phyloP scores from a whole-genome alignment of 345 rosid species.

The Bretschneidera sinensis region DNA sequence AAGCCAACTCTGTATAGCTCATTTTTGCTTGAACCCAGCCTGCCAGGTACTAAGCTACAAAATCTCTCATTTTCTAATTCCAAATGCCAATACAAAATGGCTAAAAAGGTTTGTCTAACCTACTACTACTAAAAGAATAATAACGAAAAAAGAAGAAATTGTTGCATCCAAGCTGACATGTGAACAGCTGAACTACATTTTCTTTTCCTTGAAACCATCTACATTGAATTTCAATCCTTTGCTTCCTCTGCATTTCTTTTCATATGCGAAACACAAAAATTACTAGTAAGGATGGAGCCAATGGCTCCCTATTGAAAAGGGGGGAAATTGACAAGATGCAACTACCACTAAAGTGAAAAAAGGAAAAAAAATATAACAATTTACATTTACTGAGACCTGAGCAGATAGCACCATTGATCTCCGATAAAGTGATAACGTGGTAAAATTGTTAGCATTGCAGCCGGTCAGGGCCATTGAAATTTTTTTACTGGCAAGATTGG shows the following conservation, averaged over 20 bases:
- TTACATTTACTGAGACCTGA: constrained; percentile 32
- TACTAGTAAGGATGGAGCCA: constrained; percentile 15
- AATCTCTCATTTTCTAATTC: background rate
- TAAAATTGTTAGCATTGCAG: constrained; percentile 25
- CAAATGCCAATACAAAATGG: background rate
- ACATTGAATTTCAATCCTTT: constrained; percentile 21
- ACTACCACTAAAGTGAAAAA: constrained; percentile 13
- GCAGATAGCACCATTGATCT: constrained; percentile 12
- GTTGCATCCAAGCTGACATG: constrained; percentile 1
- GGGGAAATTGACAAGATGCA: constrained; percentile 9
- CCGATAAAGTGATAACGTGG: constrained; percentile 13
- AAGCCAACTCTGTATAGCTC: background rate
- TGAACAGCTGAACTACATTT: constrained; percentile 1
- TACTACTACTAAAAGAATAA: background rate
- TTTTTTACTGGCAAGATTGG: constrained; percentile 22
- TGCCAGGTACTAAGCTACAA: background rate
- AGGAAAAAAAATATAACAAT: constrained; percentile 16
- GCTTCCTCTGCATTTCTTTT: constrained; percentile 24
- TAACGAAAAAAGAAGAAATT: background rate
- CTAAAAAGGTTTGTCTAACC: background rate
- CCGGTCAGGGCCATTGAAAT: constrained; percentile 28
- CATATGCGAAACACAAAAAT: constrained; percentile 20
- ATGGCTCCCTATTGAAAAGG: constrained; percentile 9
- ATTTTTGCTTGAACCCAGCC: background rate
- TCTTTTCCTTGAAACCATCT: constrained; percentile 7